Percentiles rank a stretch among this genome's conserved stretches.
phyloP scores from a whole-genome alignment of 1,284 basidiomycete genomes.

The Trametes pubescens region DNA sequence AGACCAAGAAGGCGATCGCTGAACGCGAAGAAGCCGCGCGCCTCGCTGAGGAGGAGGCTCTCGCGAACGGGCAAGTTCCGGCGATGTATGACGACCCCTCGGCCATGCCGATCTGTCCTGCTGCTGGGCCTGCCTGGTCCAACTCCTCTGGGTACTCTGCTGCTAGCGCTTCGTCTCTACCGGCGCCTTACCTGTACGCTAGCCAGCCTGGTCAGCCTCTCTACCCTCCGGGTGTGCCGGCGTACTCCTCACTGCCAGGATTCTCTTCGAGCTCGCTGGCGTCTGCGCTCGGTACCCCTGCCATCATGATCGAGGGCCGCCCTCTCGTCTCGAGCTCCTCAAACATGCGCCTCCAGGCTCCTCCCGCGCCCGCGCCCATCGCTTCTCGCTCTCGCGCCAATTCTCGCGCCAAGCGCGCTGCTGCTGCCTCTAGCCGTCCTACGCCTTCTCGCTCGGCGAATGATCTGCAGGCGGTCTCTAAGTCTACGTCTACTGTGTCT shows the following conservation, averaged over 20 bases:
- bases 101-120: slow-evolving; percentile 3
- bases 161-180: slow-evolving; percentile 12
- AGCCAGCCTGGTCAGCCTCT: not conserved
- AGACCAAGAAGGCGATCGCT: slow-evolving; percentile 21
- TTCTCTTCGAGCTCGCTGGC: not conserved
- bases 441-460: not conserved
- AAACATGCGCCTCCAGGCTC: not conserved
- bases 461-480: not conserved
- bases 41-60: not conserved
- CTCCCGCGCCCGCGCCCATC: not conserved
- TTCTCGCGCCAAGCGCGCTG: not conserved
- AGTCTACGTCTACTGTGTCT: slow-evolving; percentile 12
- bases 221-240: not conserved
- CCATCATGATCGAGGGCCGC: slow-evolving; percentile 19
- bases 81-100: not conserved
- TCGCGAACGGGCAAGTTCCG: not conserved
- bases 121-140: slow-evolving; percentile 9
- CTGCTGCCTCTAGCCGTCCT: too few species aligned
- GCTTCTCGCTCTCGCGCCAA: not conserved
- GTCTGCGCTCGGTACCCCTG: slow-evolving; percentile 12
- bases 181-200: slow-evolving; percentile 1
- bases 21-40: slow-evolving; percentile 11
- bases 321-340: not conserved
- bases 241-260: slow-evolving; percentile 1
- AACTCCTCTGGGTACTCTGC: slow-evolving; percentile 20